Evolutionary conservation across 2,329 filamentous ascomycete genomes (phyloP), one percentile per base, ranked within the genome.

Genomic region (Paecilomyces sp.): DNA sequence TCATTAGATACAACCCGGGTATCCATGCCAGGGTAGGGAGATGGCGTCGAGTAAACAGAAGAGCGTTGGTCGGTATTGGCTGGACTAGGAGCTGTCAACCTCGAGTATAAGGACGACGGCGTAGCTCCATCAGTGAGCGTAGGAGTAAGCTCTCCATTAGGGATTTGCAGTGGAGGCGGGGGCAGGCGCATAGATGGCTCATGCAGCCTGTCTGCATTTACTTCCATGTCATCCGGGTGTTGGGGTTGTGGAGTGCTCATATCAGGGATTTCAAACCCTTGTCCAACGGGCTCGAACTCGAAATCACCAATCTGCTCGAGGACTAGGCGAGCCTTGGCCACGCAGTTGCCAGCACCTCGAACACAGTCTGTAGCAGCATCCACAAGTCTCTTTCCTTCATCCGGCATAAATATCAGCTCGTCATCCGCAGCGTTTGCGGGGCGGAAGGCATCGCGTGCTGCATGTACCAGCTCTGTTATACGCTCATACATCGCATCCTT

Each of bases 221-320:
- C 65, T 22, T 60, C 54, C 6, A 65, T 57, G 18, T 61, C 61
- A 50, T 61, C 59, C 5, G 64, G 61, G 33, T 57, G 58, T 28
- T 65, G 60, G 2, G 67, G 63, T 56, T 64, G 65, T 47, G 68
- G 65, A 25, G 64, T 69, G 34, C 62, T 58, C 34, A 63, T 56
- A 18, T 67, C 64, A 57, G 56, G 24, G 36, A 58, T n/a, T 51
- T 65, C 58, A 34, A 88, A 80, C 7, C 81, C 83, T 28, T 89
- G 74, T 31, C 80, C 74, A 47, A 76, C 63, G 41, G 77, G 70
- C 65, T 89, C 85, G 65, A 92, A 86, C 73, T 96, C 92, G 65
- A 96, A 96, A 73, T 96, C 92, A 22, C 92, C 92, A 63, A 94
- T 91, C 62, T 89, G 84, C 75, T 96, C 92, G 60, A 99, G 88